A percentile compares a stretch with the other conserved stretches of the same genome.
phyloP scores from a whole-genome alignment of 208 protist species.

The Crithidia thermophila region DNA sequence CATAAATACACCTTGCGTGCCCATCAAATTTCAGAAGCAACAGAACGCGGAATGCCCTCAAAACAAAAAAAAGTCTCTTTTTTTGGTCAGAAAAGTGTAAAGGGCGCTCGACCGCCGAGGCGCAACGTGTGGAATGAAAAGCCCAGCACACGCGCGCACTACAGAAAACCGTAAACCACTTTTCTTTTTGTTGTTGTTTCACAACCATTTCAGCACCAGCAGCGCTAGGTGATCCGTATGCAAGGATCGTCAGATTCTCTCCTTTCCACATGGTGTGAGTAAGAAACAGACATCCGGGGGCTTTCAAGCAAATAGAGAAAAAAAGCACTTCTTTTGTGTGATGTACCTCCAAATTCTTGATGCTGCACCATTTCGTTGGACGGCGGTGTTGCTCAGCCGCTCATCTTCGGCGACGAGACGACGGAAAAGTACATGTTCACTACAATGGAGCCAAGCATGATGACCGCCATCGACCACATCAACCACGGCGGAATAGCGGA shows the following conservation, averaged over 20 bases:
- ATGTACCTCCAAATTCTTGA: neutral
- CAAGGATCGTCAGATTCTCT: no score
- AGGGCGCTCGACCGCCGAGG: neutral
- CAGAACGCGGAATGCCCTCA: neutral
- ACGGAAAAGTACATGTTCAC: slow-evolving; percentile 82
- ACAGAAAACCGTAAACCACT: no score
- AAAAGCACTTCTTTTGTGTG: neutral
- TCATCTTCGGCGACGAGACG: slow-evolving; percentile 64
- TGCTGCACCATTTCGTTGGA: neutral
- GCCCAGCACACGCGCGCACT: slow-evolving; percentile 15
- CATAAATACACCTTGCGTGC: no score
- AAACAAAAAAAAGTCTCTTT: neutral
- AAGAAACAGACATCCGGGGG: no score
- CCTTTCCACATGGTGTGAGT: no score
- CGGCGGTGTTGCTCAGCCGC: slow-evolving; percentile 17
- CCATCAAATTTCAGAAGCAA: no score
- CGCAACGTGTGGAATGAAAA: slow-evolving; percentile 12
- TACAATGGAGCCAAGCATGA: slow-evolving; percentile 69
- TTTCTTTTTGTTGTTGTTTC: no score
- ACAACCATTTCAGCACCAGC: no score
- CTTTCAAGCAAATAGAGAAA: slow-evolving; percentile 7
- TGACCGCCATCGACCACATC: slow-evolving; percentile 57
- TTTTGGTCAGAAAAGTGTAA: neutral
- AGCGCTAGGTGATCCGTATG: no score
- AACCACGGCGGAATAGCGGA: slow-evolving; percentile 53